Conservation (phyloP, 768 basidiomycete species). For the Amanita pseudoporphyria region DNA sequence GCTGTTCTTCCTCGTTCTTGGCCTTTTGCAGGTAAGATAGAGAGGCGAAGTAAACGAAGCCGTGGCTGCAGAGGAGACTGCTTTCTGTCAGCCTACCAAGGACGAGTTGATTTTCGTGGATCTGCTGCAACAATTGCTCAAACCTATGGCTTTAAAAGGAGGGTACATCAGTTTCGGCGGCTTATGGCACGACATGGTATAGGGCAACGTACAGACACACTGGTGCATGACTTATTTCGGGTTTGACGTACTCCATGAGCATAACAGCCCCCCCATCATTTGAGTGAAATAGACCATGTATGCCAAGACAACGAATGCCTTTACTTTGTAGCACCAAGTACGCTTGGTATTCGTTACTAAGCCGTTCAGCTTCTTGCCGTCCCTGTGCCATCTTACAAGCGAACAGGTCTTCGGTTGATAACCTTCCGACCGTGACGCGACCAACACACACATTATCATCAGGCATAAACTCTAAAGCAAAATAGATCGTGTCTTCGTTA, state of each 20-base stretch:
- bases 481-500: not conserved
- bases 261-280: not conserved
- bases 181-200: not conserved
- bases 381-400: not conserved
- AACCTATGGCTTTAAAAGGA: not conserved
- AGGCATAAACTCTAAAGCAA: not conserved
- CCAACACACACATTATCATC: not conserved
- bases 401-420: not conserved
- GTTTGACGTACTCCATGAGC: not conserved
- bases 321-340: not conserved
- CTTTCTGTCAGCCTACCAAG: not conserved
- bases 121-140: not conserved
- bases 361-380: not conserved
- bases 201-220: not conserved
- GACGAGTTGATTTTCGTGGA: not conserved
- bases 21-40: not conserved
- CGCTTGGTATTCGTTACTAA: not conserved
- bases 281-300: not conserved
- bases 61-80: not conserved
- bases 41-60: not conserved
- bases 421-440: not conserved
- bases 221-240: not conserved
- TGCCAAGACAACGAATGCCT: not conserved
- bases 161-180: not conserved
- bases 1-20: not conserved